Evolutionary conservation across 495 filamentous ascomycete species (phyloP), one percentile per base, ranked within the genome.

Genomic region (Penicillium parvum): DNA sequence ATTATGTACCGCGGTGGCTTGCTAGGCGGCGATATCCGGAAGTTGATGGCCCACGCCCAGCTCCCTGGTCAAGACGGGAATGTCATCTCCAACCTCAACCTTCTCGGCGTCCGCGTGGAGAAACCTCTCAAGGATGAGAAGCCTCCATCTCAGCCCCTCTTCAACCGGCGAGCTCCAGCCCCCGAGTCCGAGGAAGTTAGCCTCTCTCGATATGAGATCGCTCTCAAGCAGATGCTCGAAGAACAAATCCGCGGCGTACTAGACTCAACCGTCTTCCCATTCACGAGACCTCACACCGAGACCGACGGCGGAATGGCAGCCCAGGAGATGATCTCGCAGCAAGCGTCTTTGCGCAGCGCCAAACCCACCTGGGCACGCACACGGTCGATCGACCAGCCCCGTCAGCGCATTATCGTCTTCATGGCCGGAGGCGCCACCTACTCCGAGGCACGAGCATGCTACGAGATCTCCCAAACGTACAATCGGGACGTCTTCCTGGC

Each of bases 361-460:
- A 95, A 95, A 52, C 92, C 92, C 5, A 92, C 90, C 7, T 98
- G 92, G 92, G 92, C 92, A 6, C 85, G 85, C 36, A 84, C 86
- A 9, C 79, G 87, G 39, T 73, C 82, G 11, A 78, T 79, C 7
- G 78, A 84, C 14, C 90, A 96, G 53, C 88, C 86, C 38, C 79
- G 83, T 32, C 92, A 98, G 64, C 83, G 92, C 29, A 79, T 97
- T 32, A 85, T 98, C 45, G 84, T 97, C 33, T 96, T 96, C 62
- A 85, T 97, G 81, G 91, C 92, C 14, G 92, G 94, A 25, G 92
- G 92, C 28, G 94, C 94, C 5, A 98, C 90, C 3, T 92, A 90
- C 61, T 84, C 85, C 1, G 92, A 98, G 66, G 71, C 85, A 5
- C 81, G 94, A 37, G 74, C 84, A 14, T 97, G 92, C 66, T 96